Evolutionary conservation across 805 yeast genomes (phyloP).

Genomic region (Cyberlindnera xylosilytica): DNA sequence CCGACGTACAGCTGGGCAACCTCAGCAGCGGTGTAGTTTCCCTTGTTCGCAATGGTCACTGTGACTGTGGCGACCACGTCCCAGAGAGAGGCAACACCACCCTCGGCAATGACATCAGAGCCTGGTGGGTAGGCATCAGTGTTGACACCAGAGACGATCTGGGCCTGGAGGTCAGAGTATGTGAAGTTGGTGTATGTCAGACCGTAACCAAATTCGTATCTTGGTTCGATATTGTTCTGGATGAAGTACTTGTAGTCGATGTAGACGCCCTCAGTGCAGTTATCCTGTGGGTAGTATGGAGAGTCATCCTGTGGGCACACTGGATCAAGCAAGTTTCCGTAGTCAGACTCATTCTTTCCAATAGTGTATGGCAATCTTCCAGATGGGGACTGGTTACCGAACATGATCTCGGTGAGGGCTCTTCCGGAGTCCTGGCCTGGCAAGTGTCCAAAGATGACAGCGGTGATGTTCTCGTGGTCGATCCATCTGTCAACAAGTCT

Average conservation of each 20-base stretch:
- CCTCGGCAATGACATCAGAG: slow-evolving; percentile 4
- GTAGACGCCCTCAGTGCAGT: slow-evolving; percentile 25
- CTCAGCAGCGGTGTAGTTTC: slow-evolving; percentile 32
- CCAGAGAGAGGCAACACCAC: slow-evolving; percentile 10
- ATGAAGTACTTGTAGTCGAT: slow-evolving; percentile 57
- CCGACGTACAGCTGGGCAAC: slow-evolving; percentile 6
- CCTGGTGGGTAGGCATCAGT: slow-evolving; percentile 10
- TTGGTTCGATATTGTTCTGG: slow-evolving; percentile 45
- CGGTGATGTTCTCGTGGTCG: slow-evolving; percentile 11
- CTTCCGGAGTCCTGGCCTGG: slow-evolving; percentile 12
- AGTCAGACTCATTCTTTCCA: slow-evolving; percentile 9
- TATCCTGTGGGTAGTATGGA: slow-evolving; percentile 29
- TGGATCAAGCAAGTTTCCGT: slow-evolving; percentile 3
- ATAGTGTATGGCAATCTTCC: slow-evolving; percentile 12
- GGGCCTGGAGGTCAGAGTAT: slow-evolving; percentile 14
- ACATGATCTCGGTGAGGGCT: slow-evolving; percentile 9
- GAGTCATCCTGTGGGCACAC: slow-evolving; percentile 21
- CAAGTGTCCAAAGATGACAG: slow-evolving; percentile 9
- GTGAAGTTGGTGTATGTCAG: slow-evolving; percentile 46
- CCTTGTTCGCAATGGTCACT: slow-evolving; percentile 23
- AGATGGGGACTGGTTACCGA: slow-evolving; percentile 12
- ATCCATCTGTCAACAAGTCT: slow-evolving; percentile 10
- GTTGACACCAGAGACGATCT: slow-evolving; percentile 27
- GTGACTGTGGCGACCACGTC: slow-evolving; percentile 8
- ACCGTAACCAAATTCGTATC: slow-evolving; percentile 61